A percentile compares a stretch with the other conserved stretches of the same genome.
Conservation (phyloP, 306 rosid species). For the Gleditsia sinensis region DNA sequence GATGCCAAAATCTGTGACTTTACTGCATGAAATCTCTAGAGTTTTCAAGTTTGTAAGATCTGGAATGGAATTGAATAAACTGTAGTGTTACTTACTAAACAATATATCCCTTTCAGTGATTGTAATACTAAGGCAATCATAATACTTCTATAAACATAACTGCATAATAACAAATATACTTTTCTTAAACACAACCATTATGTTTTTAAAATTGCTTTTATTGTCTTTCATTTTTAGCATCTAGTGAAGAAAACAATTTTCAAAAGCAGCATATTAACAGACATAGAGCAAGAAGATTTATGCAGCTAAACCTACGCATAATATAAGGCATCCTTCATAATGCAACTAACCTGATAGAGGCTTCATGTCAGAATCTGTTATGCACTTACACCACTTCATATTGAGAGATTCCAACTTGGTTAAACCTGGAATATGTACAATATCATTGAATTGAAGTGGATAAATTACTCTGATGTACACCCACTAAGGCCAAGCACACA, state of each 20-base stretch:
- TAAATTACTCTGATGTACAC: too few relatives aligned
- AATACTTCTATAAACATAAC: background rate
- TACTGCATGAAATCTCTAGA: slow-evolving; percentile 82
- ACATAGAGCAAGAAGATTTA: background rate
- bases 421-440: slow-evolving; percentile 60
- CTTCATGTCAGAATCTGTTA: slow-evolving; percentile 82
- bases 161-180: background rate
- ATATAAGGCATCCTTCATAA: background rate
- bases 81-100: slow-evolving; percentile 18
- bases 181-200: background rate
- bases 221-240: background rate
- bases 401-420: slow-evolving; percentile 84
- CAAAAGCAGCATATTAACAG: background rate
- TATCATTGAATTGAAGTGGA: background rate
- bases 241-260: background rate
- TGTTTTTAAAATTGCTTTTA: background rate
- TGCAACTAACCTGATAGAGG: slow-evolving; percentile 69
- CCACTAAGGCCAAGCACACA: too few relatives aligned
- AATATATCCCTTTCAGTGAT: background rate
- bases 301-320: background rate
- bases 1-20: slow-evolving; percentile 80
- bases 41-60: slow-evolving; percentile 76
- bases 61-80: slow-evolving; percentile 46
- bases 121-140: background rate
- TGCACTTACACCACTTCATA: slow-evolving; percentile 92